Conservation (phyloP, 768 basidiomycete genomes). For the Clavulina sp. region DNA sequence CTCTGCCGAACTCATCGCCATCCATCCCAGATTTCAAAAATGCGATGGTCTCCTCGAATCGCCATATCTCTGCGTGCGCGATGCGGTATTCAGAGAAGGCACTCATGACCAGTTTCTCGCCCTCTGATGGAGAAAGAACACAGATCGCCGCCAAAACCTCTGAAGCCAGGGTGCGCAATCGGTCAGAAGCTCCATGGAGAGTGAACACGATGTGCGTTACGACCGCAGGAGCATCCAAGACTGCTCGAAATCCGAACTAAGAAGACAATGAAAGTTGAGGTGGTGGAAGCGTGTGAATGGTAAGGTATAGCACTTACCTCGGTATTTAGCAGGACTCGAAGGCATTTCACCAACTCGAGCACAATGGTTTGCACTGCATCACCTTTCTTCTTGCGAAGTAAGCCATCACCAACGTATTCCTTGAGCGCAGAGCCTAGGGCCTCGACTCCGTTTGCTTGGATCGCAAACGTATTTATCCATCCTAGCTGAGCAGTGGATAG, state of each 20-base stretch:
- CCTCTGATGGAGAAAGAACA: constrained; percentile 49
- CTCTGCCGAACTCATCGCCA: not conserved
- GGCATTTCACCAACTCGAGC: constrained; percentile 58
- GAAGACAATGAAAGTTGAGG: not conserved
- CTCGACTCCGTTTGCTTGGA: constrained; percentile 44
- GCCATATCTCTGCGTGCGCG: constrained; percentile 50
- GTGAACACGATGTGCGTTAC: constrained; percentile 59
- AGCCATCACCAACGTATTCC: constrained; percentile 37
- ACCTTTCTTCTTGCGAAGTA: constrained; percentile 28
- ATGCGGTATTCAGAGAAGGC: constrained; percentile 70
- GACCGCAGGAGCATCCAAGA: constrained; percentile 42
- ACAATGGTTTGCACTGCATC: constrained; percentile 55
- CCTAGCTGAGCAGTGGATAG: constrained; percentile 63
- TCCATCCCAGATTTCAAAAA: constrained; percentile 24
- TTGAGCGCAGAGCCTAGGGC: constrained; percentile 40
- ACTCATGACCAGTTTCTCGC: constrained; percentile 54
- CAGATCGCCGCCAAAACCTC: constrained; percentile 78
- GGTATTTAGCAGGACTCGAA: constrained; percentile 71
- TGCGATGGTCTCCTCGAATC: constrained; percentile 60
- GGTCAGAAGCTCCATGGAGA: constrained; percentile 46
- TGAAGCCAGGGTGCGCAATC: constrained; percentile 47
- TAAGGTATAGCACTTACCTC: constrained; percentile 33
- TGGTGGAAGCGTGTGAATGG: not conserved
- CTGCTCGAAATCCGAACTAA: constrained; percentile 55
- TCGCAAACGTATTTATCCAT: constrained; percentile 70